phyloP scores from a whole-genome alignment of 305 asterid species.

The Fraxinus floribunda region DNA sequence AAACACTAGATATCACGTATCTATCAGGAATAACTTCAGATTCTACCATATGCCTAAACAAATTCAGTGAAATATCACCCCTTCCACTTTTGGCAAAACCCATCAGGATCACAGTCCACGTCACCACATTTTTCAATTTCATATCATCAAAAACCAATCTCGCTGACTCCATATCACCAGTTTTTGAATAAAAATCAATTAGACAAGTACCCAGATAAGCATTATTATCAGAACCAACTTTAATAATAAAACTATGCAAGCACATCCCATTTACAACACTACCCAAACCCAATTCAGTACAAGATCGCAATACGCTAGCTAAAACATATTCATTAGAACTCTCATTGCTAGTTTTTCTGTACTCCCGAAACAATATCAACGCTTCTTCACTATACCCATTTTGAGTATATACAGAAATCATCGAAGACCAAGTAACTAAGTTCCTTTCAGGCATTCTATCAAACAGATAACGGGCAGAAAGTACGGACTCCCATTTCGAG shows the following conservation, averaged over 20 bases:
- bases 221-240: slow-evolving; percentile 28
- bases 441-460: slow-evolving; percentile 43
- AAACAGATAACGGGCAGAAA: slow-evolving; percentile 33
- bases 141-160: slow-evolving; percentile 34
- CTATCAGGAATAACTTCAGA: slow-evolving; percentile 34
- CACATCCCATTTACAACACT: slow-evolving; percentile 22
- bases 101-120: slow-evolving; percentile 41
- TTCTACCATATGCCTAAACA: slow-evolving; percentile 36
- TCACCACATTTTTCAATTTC: slow-evolving; percentile 35
- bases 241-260: slow-evolving; percentile 39
- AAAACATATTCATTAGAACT: slow-evolving; percentile 14
- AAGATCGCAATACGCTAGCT: neutral
- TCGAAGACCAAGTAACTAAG: slow-evolving; percentile 47
- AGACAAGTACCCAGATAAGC: slow-evolving; percentile 40
- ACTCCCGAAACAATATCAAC: slow-evolving; percentile 32
- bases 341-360: slow-evolving; percentile 24
- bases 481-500: slow-evolving; percentile 24
- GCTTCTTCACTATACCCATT: slow-evolving; percentile 35
- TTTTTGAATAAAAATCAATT: slow-evolving; percentile 42
- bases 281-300: neutral
- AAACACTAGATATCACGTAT: slow-evolving; percentile 36
- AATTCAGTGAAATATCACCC: slow-evolving; percentile 31
- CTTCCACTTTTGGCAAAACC: slow-evolving; percentile 33
- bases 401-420: slow-evolving; percentile 34
- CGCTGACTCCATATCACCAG: slow-evolving; percentile 28